phyloP scores from a whole-genome alignment of 805 yeast genomes.

The Hemisphaericaspora nanyangensis region DNA sequence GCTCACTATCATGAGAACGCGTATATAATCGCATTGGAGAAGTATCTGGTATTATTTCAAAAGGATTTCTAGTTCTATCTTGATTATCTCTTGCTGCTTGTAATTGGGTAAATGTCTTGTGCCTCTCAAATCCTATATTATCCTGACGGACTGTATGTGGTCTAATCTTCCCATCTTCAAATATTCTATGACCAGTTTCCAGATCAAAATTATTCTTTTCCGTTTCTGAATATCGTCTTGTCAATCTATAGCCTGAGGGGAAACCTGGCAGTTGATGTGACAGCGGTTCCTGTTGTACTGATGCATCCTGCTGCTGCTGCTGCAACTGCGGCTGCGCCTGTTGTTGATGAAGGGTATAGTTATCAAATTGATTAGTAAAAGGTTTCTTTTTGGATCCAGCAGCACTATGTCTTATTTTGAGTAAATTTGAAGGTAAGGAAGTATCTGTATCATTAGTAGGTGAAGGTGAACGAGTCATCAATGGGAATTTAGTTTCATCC shows the following conservation, averaged over 20 bases:
- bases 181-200: constrained; percentile 50
- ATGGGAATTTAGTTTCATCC: constrained; percentile 19
- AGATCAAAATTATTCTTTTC: constrained; percentile 59
- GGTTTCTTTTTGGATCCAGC: constrained; percentile 1
- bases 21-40: constrained; percentile 23
- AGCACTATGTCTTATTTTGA: constrained; percentile 3
- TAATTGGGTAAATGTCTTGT: constrained; percentile 4
- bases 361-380: background rate
- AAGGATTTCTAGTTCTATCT: background rate
- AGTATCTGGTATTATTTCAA: background rate
- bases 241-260: constrained; percentile 24
- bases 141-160: constrained; percentile 26
- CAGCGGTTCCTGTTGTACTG: background rate
- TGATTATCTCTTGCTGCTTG: background rate
- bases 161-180: constrained; percentile 50
- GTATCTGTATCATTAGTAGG: constrained; percentile 1
- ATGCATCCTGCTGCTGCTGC: background rate
- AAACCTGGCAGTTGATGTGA: background rate
- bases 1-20: constrained; percentile 25
- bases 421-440: background rate
- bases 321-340: background rate
- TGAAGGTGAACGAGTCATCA: constrained; percentile 1
- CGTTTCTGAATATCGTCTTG: constrained; percentile 61
- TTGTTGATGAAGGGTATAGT: background rate
- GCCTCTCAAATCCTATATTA: constrained; percentile 9